Evolutionary conservation across 2,329 filamentous ascomycete species (phyloP).

Genomic region (Fusarium acutatum): DNA sequence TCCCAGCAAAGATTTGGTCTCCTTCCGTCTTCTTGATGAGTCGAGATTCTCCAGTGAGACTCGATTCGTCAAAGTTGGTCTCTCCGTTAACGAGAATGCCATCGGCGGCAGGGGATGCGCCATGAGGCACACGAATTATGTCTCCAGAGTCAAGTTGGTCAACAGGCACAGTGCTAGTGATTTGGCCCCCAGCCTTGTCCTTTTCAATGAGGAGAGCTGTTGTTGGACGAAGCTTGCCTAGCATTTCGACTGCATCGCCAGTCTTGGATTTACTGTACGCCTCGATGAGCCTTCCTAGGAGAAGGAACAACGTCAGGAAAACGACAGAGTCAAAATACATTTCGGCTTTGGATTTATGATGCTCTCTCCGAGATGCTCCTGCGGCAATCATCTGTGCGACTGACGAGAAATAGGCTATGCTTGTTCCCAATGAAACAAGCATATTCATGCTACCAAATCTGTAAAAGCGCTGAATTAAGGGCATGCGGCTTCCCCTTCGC

Average conservation of each 20-base stretch:
- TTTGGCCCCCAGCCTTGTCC: conserved; percentile 45
- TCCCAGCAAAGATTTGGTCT: conserved; percentile 76
- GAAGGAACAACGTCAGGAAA: conserved; percentile 88
- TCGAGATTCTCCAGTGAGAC: conserved; percentile 81
- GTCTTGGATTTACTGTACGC: conserved; percentile 92
- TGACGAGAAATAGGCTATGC: conserved; percentile 86
- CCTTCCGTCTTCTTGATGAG: conserved; percentile 70
- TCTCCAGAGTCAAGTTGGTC: conserved; percentile 82
- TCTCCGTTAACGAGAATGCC: conserved; percentile 71
- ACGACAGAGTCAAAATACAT: conserved; percentile 94
- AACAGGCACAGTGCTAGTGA: conserved; percentile 58
- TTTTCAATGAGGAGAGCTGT: conserved; percentile 75
- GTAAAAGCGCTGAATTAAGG: conserved; percentile 79
- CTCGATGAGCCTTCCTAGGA: conserved; percentile 79
- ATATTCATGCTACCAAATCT: conserved; percentile 98
- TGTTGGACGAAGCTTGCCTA: conserved; percentile 80
- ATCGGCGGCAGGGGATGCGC: conserved; percentile 85
- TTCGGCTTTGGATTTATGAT: conserved; percentile 39
- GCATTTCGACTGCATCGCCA: conserved; percentile 82
- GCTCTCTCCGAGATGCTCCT: conserved; percentile 52
- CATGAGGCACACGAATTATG: conserved; percentile 77
- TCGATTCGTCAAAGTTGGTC: conserved; percentile 86
- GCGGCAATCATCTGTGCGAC: conserved; percentile 77
- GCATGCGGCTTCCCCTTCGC: conserved; percentile 77
- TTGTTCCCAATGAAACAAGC: conserved; percentile 87